Evolutionary conservation across 2,329 filamentous ascomycete species (phyloP).

Genomic region (Aspergillus calidoustus): DNA sequence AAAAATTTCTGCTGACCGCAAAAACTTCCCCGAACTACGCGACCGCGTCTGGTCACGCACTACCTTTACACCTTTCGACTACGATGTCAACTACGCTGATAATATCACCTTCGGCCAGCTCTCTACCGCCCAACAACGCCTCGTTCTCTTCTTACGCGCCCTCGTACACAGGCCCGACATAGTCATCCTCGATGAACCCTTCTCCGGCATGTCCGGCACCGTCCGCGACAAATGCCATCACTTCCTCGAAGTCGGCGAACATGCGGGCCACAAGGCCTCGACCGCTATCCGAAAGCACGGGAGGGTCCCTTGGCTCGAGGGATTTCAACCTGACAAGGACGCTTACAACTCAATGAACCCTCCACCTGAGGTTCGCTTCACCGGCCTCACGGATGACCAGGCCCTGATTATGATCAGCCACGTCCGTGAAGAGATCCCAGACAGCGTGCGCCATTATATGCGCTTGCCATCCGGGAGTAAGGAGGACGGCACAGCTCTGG

Average conservation of each 20-base stretch:
- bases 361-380: constrained; percentile 24
- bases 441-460: constrained; percentile 80
- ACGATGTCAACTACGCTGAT: constrained; percentile 68
- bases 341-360: background rate
- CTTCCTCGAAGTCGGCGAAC: constrained; percentile 73
- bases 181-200: constrained; percentile 84
- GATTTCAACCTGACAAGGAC: constrained; percentile 3
- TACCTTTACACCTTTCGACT: constrained; percentile 24
- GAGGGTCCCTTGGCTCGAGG: constrained; percentile 21
- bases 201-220: constrained; percentile 79
- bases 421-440: constrained; percentile 85
- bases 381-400: constrained; percentile 70
- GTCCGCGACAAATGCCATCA: constrained; percentile 85
- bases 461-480: constrained; percentile 65
- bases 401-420: constrained; percentile 93
- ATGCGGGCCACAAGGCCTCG: constrained; percentile 22
- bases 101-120: constrained; percentile 73
- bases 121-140: constrained; percentile 64
- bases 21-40: constrained; percentile 27
- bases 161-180: constrained; percentile 81
- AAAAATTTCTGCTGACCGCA: constrained; percentile 1
- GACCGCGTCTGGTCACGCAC: constrained; percentile 4
- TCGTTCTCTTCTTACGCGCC: constrained; percentile 81
- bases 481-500: constrained; percentile 28
- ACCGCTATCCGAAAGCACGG: constrained; percentile 16